phyloP scores from a whole-genome alignment of 805 yeast species.

The Candida oleophila region DNA sequence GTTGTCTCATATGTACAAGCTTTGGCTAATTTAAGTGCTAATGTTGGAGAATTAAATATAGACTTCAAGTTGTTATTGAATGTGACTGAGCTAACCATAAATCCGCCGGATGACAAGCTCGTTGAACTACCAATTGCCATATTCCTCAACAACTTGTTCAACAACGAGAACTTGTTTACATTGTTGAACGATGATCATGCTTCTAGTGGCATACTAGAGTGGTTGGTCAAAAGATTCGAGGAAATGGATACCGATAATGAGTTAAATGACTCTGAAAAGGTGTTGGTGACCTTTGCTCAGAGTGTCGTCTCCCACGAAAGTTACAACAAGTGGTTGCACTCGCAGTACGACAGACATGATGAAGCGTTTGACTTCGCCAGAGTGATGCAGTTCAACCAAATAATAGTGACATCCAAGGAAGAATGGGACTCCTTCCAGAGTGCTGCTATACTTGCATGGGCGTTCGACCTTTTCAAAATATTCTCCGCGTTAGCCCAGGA shows the following conservation, averaged over 20 bases:
- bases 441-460: constrained; percentile 43
- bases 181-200: neutral
- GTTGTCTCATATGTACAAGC: constrained; percentile 19
- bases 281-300: constrained; percentile 20
- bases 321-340: constrained; percentile 22
- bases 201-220: neutral
- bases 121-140: neutral
- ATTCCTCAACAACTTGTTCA: neutral
- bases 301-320: constrained; percentile 29
- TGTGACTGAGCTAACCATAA: neutral
- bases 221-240: constrained; percentile 8
- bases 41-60: neutral
- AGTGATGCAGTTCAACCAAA: constrained; percentile 28
- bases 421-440: constrained; percentile 41
- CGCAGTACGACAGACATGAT: neutral
- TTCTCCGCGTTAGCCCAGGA: constrained; percentile 14
- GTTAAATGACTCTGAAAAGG: constrained; percentile 12
- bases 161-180: neutral
- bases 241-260: constrained; percentile 12
- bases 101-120: neutral
- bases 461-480: constrained; percentile 25
- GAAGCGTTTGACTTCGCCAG: constrained; percentile 3
- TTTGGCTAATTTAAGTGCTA: constrained; percentile 15
- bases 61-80: neutral
- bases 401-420: constrained; percentile 36